Conservation (phyloP, 768 basidiomycete genomes). For the Naganishia onofrii region DNA sequence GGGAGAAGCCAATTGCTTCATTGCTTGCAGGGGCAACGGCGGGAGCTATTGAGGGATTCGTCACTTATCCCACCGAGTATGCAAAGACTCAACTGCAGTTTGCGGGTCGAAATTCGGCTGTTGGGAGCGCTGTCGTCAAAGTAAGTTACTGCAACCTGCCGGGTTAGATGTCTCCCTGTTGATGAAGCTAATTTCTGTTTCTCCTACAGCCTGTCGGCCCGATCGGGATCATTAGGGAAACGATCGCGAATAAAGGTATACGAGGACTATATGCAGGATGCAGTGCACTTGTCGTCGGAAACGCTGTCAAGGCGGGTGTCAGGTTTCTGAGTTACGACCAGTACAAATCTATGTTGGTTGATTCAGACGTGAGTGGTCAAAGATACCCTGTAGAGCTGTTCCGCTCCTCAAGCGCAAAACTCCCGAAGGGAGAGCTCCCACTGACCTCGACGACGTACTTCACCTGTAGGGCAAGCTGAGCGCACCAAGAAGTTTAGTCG, state of each 20-base stretch:
- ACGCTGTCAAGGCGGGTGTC: slow-evolving; percentile 90
- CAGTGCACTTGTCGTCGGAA: slow-evolving; percentile 82
- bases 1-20: slow-evolving; percentile 78
- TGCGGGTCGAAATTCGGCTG: slow-evolving; percentile 56
- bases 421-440: background rate
- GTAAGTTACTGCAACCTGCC: background rate
- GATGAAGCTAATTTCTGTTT: background rate
- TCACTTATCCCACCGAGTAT: slow-evolving; percentile 86
- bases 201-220: slow-evolving; percentile 63
- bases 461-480: slow-evolving; percentile 76
- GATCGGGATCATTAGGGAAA: slow-evolving; percentile 69
- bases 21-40: slow-evolving; percentile 87
- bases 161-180: background rate
- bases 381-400: too few relatives aligned
- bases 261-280: slow-evolving; percentile 90
- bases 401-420: too few relatives aligned
- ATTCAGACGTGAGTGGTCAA: slow-evolving; percentile 65
- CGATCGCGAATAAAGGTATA: slow-evolving; percentile 71
- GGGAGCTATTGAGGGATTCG: slow-evolving; percentile 77
- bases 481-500: slow-evolving; percentile 76
- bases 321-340: slow-evolving; percentile 91
- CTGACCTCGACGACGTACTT: background rate
- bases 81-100: slow-evolving; percentile 95
- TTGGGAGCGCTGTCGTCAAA: background rate
- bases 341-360: slow-evolving; percentile 79